A percentile compares a stretch with the other conserved stretches of the same genome.
Evolutionary conservation across 2,329 filamentous ascomycete species (phyloP).

Genomic region (Aspergillus novoparasiticus): DNA sequence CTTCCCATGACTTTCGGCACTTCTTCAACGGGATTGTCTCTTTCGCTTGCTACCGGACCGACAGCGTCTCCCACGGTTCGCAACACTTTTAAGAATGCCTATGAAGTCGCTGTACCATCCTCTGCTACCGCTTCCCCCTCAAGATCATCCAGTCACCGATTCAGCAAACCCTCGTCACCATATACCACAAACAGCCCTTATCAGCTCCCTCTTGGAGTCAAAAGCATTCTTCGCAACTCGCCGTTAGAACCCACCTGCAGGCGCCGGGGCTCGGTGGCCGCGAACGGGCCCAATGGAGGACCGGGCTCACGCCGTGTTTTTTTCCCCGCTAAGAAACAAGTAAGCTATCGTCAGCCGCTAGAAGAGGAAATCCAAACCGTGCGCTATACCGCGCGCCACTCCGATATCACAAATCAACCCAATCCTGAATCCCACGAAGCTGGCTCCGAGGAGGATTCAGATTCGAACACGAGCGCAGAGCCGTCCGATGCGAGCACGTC

Average conservation of each 20-base stretch:
- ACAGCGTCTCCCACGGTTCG: constrained; percentile 60
- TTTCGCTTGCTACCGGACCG: constrained; percentile 52
- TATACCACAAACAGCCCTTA: constrained; percentile 37
- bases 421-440: constrained; percentile 17
- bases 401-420: constrained; percentile 50
- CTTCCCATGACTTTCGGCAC: constrained; percentile 56
- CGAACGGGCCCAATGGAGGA: constrained; percentile 36
- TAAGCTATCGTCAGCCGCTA: constrained; percentile 58
- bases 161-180: constrained; percentile 35
- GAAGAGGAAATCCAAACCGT: constrained; percentile 62
- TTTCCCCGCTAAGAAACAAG: constrained; percentile 60
- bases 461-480: constrained; percentile 31
- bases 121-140: constrained; percentile 42
- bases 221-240: constrained; percentile 52
- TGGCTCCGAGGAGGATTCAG: constrained; percentile 29
- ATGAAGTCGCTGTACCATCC: constrained; percentile 47
- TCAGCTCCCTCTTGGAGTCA: constrained; percentile 47
- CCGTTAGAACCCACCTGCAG: constrained; percentile 40
- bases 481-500: constrained; percentile 34
- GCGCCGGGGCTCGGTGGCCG: constrained; percentile 41
- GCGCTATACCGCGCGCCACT: constrained; percentile 58
- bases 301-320: constrained; percentile 39
- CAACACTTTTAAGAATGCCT: constrained; percentile 65
- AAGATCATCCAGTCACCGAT: constrained; percentile 28
- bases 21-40: constrained; percentile 54